These are phyloP conservation scores for Fusarium begoniae DNA, from an alignment of 2,329 filamentous ascomycete species.

Conservation along the genomic window DNA sequence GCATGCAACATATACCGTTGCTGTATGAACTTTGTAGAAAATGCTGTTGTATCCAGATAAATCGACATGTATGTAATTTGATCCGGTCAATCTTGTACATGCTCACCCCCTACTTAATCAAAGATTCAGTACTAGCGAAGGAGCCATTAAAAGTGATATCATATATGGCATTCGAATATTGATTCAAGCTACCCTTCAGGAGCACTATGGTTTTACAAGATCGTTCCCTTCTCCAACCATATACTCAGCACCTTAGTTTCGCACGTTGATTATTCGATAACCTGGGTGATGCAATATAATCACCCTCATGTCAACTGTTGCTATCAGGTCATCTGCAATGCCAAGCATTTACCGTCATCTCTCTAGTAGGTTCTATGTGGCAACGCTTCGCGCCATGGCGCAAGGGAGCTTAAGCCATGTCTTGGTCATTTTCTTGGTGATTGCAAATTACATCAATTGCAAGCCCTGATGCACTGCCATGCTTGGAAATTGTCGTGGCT, in stretches of 20 bases:
- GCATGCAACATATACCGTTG: rapidly evolving
- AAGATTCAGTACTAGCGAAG: background rate
- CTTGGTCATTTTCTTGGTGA: background rate
- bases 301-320: too few relatives aligned
- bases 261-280: background rate
- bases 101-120: background rate
- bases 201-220: background rate
- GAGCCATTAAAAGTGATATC: background rate
- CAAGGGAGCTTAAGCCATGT: background rate
- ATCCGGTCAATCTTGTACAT: background rate
- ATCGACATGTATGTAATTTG: background rate
- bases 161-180: too few relatives aligned
- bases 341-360: background rate
- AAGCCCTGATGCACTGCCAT: background rate
- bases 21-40: too few relatives aligned
- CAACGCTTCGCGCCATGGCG: background rate
- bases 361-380: background rate
- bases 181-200: background rate
- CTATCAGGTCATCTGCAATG: too few relatives aligned
- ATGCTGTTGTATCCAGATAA: background rate
- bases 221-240: background rate
- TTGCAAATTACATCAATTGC: background rate
- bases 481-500: background rate
- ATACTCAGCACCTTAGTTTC: rapidly evolving
- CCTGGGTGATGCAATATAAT: background rate